phyloP scores from a whole-genome alignment of 306 rosid genomes.

The Gleditsia sinensis region DNA sequence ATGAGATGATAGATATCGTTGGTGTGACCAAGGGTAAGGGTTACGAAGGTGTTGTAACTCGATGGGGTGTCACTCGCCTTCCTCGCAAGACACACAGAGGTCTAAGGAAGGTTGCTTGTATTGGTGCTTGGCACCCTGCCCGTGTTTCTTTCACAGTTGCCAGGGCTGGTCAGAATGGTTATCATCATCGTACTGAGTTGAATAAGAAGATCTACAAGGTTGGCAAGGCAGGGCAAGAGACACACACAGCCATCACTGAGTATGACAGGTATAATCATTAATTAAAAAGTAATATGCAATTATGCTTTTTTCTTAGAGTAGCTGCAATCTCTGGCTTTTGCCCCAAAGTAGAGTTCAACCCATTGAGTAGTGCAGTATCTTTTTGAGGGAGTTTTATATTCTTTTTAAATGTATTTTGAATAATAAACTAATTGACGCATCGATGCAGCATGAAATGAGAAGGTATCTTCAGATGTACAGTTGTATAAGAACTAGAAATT shows the following conservation, averaged over 20 bases:
- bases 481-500: too few species aligned
- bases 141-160: slow-evolving; percentile 89
- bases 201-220: slow-evolving; percentile 75
- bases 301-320: too few species aligned
- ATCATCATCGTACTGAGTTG: slow-evolving; percentile 89
- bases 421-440: too few species aligned
- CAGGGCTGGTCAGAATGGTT: slow-evolving; percentile 93
- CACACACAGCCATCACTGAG: slow-evolving; percentile 61
- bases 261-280: slow-evolving; percentile 46
- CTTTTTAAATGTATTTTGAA: neutral
- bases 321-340: neutral
- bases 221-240: slow-evolving; percentile 64
- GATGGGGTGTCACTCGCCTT: slow-evolving; percentile 93
- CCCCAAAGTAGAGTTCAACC: neutral
- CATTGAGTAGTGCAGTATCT: too few species aligned
- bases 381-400: neutral
- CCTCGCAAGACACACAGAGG: slow-evolving; percentile 93
- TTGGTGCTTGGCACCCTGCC: slow-evolving; percentile 97
- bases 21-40: slow-evolving; percentile 94
- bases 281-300: too few species aligned
- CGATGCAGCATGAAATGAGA: neutral
- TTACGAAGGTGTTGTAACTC: slow-evolving; percentile 88
- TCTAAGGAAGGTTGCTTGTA: slow-evolving; percentile 90
- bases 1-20: slow-evolving; percentile 85
- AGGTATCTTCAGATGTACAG: neutral